phyloP scores from a whole-genome alignment of 371 early-diverging fungal species.

The Circinella umbellata region DNA sequence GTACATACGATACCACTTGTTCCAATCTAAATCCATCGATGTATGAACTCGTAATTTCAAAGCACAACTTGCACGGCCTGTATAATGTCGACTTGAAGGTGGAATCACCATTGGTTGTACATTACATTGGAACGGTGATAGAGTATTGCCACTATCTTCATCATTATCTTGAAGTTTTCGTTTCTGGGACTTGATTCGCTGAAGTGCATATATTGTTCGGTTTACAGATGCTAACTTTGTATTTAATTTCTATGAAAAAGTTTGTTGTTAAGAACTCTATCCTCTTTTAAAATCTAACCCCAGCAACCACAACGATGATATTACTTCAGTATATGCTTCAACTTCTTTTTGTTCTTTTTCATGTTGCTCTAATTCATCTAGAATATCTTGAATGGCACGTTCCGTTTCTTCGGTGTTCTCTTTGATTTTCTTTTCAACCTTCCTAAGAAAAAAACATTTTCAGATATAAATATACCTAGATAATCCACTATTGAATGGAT shows the following conservation, averaged over 20 bases:
- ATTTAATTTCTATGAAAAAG: not conserved
- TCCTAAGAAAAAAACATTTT: not conserved
- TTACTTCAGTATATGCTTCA: slow-evolving; percentile 1
- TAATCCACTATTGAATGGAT: too few relatives aligned
- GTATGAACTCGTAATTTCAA: not conserved
- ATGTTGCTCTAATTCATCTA: not conserved
- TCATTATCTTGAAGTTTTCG: not conserved
- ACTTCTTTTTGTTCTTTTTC: not conserved
- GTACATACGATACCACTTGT: slow-evolving; percentile 4
- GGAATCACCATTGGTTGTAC: not conserved
- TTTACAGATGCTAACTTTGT: not conserved
- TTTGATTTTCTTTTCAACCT: not conserved
- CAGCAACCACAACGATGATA: too few relatives aligned
- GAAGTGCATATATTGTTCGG: slow-evolving; percentile 4
- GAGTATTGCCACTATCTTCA: too few relatives aligned
- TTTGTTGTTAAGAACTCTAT: not conserved
- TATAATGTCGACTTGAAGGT: not conserved
- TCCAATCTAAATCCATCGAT: slow-evolving; percentile 1
- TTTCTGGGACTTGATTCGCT: not conserved
- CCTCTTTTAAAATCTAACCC: too few relatives aligned
- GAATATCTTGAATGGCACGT: not conserved
- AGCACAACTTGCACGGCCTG: slow-evolving; percentile 1
- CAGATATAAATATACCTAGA: not conserved
- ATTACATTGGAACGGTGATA: slow-evolving; percentile 2
- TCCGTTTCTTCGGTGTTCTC: not conserved